Base-by-base conservation (phyloP, 2,329 filamentous ascomycete species). In the Pseudogymnoascus sp. region DNA sequence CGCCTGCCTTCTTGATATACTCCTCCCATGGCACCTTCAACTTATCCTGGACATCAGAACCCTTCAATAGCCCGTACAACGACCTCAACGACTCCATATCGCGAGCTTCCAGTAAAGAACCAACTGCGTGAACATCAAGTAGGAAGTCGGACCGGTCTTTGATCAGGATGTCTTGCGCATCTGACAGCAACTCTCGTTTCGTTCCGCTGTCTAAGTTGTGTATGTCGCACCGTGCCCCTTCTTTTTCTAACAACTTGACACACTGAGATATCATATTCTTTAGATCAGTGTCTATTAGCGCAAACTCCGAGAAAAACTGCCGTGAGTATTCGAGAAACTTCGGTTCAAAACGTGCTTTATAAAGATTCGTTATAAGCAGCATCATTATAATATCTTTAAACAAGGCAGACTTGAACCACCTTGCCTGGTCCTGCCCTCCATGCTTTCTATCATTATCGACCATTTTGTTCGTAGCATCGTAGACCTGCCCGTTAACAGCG, bases 121-220 rank as follows among this genome's bases (percentile, higher is more conserved):
- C 81, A 39, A 99, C 77, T 59, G 88, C 87, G 8, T 82, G 81
- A 61, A 81, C 74, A 66, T 90, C 83, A 5, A 91, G 79, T 6
- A 93, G 78, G 66, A 86, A 82, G 13, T 80, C 78, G 21, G 88
- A 82, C 68, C 90, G 88, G 25, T 85, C 78, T 13, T 83, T 78
- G 35, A 99, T 85, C 21, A 97, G 76, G 59, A 87, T 84, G 3
- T 83, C 77, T 70, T 97, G 90, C 2, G 94, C 84, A 27, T 87
- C 78, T 17, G 86, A 82, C 42, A 93, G 84, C 4, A 97, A 77
- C 66, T 88, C 85, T 67, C 88, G 84, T 73, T 91, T 89, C 0
- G 94, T 97, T 21, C 87, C 89, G 65, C 85, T 87, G 71, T 96
- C 91, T 48, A 99, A 81, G 63, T 89, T 88, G 75, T 89, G 95